phyloP scores from a whole-genome alignment of 1,284 basidiomycete genomes.

The Malassezia sympodialis region DNA sequence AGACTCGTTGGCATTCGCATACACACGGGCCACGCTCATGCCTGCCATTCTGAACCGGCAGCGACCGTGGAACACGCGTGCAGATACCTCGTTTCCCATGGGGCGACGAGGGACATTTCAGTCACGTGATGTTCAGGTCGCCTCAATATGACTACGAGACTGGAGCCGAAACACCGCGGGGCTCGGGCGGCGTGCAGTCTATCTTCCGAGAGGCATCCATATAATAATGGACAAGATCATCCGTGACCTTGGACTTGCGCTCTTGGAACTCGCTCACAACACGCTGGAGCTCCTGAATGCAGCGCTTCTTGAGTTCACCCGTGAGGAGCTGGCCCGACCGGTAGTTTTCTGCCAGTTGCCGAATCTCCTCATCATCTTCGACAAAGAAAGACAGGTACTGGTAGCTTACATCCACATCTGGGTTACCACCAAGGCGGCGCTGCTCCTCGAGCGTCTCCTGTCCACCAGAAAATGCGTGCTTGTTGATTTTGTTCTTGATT shows the following conservation, averaged over 20 bases:
- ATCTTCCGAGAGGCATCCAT: conserved; percentile 80
- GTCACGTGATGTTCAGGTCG: neutral
- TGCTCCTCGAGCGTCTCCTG: conserved; percentile 88
- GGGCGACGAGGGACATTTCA: conserved; percentile 10
- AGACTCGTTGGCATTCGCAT: conserved; percentile 56
- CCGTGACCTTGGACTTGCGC: conserved; percentile 71
- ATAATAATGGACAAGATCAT: conserved; percentile 65
- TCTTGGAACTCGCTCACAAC: conserved; percentile 87
- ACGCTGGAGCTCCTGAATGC: conserved; percentile 71
- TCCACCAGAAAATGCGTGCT: conserved; percentile 52
- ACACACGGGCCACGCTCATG: conserved; percentile 52
- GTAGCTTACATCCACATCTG: conserved; percentile 90
- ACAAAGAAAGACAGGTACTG: conserved; percentile 96
- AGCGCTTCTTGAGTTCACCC: conserved; percentile 81
- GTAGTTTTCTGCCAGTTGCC: conserved; percentile 75
- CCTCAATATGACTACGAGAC: neutral
- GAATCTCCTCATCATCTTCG: conserved; percentile 81
- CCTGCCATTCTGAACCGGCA: conserved; percentile 15
- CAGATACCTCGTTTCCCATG: conserved; percentile 15
- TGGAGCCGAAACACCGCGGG: neutral
- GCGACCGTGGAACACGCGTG: conserved; percentile 2
- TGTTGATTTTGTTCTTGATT: conserved; percentile 97
- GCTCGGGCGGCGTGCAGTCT: conserved; percentile 22
- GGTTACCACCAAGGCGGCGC: conserved; percentile 72
- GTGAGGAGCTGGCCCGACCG: conserved; percentile 77